Evolutionary conservation across 257 asterid genomes (phyloP), one percentile per base, ranked within the genome.

Genomic region (Ilex asprella): DNA sequence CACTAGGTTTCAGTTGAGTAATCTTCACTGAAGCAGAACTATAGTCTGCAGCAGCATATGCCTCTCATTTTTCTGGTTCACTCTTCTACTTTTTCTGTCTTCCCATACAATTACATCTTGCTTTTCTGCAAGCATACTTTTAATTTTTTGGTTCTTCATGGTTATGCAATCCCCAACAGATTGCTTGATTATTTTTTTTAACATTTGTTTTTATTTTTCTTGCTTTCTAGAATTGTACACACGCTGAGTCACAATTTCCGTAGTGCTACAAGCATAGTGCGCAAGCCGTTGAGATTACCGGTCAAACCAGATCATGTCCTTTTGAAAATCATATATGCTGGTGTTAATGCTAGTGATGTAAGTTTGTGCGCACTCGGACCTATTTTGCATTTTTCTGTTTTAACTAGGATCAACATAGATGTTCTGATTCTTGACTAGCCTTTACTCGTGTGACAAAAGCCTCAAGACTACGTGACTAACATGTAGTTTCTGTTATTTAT

Each of bases 271-370:
- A 78, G 80, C 64, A 84, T 86, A 51, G 82, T 83, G 70, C 89
- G 69, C 43, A 60, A 70, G 2, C 71, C 88, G 68, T 72, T 86
- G 84, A 78, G 73, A 63, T 72, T 86, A 64, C 97, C 97, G 1
- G 76, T 92, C 63, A 80, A 83, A 82, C 79, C 96, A 56, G 84
- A 85, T 73, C 72, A 80, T 30, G 99, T 92, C 61, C 91, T 92
- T 72, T 32, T 92, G 84, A 92, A 92, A 74, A 69, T 89, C 79
- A 78, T 92, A 61, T 89, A 92, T 76, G 99, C 99, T 53, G 99
- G 99, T 75, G 99, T 92, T 55, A 89, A 92, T 75, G 99, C 99
- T 56, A 92, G 96, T 80, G 99, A 92, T 75, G 99, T 89, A 83
- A 85, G 96, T 82, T 73, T 67, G 46, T 70, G 41, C 64, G 59